Evolutionary conservation across 768 basidiomycete species (phyloP), one percentile per base, ranked within the genome.

Genomic region (Kwoniella dendrophila): DNA sequence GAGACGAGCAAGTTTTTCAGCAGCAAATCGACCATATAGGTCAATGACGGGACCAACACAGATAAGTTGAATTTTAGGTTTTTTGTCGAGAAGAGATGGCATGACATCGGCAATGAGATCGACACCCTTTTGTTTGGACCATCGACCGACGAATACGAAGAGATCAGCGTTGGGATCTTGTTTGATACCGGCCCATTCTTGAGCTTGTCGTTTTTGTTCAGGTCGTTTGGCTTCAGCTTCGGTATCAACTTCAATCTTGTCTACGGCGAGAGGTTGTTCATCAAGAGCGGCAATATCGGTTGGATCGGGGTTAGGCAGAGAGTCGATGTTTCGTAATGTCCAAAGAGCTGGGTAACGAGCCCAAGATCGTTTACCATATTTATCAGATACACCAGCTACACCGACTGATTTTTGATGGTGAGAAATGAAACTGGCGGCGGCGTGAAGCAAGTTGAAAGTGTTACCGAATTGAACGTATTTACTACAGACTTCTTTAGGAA

Each of bases 391-490:
- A 83, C 93, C 93, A 41, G 93, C 93, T 22, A 95, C 93, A 76
- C 93, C 93, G 32, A 95, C 74, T 67, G 88, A 89, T 82, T 92
- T 95, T 77, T 96, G 93, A 78, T 96, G 93, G 30, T 85, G 84
- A 64, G 89, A 90, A 81, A 96, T 92, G 80, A 88, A 96, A 26
- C 89, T 90, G 1, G 93, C 93, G 4, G 87, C 93, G 24, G 93
- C 92, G 72, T 96, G 93, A 26, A 96, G 84, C 72, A 96, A 81
- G 79, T 96, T 96, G 83, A 96, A 96, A 10, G 93, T 96, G 83
- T 96, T 96, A 64, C 93, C 93, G 78, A 96, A 96, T 80, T 96
- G 93, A 44, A 96, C 91, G 74, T 96, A 96, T 71, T 94, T 94
- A 54, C 88, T 90, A 82, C 93, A 96, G 73, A 91, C 84, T 74